Evolutionary conservation across 169 alveolate genomes (phyloP), one percentile per base, ranked within the genome.

Genomic region (Plasmodium relictum): DNA sequence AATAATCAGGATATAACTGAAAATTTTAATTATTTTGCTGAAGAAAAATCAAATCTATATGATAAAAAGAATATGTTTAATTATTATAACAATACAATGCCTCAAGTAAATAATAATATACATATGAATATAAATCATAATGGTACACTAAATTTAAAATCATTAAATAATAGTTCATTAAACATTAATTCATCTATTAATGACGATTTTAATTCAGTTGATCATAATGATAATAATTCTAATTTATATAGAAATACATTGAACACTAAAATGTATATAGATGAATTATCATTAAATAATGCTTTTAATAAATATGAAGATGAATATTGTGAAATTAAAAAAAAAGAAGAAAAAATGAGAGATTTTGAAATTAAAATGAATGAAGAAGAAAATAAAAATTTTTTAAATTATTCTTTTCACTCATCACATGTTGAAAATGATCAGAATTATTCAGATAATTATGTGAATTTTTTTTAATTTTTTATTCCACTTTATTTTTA

Each of bases 381-480:
- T 24, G 62, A 50, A 16, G 50, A 7, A 26, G 78, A 48, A 20
- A 78, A 63, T 50, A 78, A 63, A 45, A 56, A 69, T 24, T 78
- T 78, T 45, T 66, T 63, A 65, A 42, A 20, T 41, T 63, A 63
- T 65, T 39, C 80, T 18, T 65, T 78, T 50, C 89, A 78, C 8
- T 39, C 70, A 18, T 10, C 76, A 14, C 76, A 73, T 3, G 68
- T 65, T 20, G 89, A 78, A 22, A 78, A 63, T 24, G 68, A 78
- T 68, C 73, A 78, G 26, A 78, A 42, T 45, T 78, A 63, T 78
- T 26, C 74, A 18, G 68, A 78, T 31, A 63, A 48, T 48, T 78
- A 78, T 54, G 76, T 62, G 6, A 78, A 78, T 68, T 78, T 78
- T 69, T 78, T 78, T 50, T 63, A 70, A 78, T 31, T 31, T n/a